Evolutionary conservation across 768 basidiomycete genomes (phyloP), one percentile per base, ranked within the genome.

Genomic region (Tulasnella sp.): DNA sequence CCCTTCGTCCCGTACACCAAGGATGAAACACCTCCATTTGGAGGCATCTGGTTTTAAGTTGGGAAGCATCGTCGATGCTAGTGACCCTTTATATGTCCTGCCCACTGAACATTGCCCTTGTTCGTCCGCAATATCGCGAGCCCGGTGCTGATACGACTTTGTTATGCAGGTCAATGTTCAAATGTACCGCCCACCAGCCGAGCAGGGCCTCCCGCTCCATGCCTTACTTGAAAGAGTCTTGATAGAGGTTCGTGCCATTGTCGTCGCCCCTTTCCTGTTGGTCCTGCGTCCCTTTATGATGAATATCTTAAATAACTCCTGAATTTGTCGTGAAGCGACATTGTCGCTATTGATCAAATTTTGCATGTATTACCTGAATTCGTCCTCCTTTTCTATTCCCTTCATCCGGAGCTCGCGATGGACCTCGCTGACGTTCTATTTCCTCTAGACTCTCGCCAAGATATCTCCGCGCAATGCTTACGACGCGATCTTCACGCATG

Each of bases 241-340:
- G 54, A 8, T 54, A 5, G n/a, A n/a, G 54, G 54, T 54, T 54
- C 54, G 54, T 54, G 5, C 54, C 54, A 54, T 54, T 22, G 24
- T n/a, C 54, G 7, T 54, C n/a, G 24, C n/a, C n/a, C 24, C 6
- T 24, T 28, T 69, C 16, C 6, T 9, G 6, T 31, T 7, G 16
- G 3, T 18, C 28, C 16, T 18, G 5, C 31, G 8, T 4, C 28
- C 64, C n/a, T 69, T 37, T 16, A 69, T 69, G 64, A 69, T 69
- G 64, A 69, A 31, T 14, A 5, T 28, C 31, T 69, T 69, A 31
- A 69, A 69, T 69, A 69, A 69, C 64, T 69, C 64, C 64, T 69
- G 64, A 69, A 69, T 69, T 69, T 69, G 64, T 69, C 64, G 64
- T 69, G 64, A 69, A 69, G 64, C 64, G 64, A 69, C 64, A 1